Conservation (phyloP, 768 basidiomycete species). For the Auriscalpium vulgare region DNA sequence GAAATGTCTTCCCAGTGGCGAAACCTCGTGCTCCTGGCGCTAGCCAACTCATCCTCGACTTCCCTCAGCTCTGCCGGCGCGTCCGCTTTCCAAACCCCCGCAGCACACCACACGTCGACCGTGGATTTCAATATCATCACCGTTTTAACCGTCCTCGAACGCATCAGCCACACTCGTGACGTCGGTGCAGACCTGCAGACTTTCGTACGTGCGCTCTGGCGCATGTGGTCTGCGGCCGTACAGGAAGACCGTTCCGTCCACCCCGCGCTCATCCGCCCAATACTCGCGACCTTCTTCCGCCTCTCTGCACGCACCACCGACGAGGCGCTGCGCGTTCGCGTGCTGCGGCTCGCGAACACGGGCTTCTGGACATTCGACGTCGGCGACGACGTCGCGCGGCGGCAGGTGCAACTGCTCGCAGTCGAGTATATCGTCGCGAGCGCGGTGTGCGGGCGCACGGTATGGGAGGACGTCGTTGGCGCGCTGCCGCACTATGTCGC, state of each 20-base stretch:
- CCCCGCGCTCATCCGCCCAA: slow-evolving; percentile 21
- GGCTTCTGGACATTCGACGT: slow-evolving; percentile 16
- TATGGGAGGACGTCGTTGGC: slow-evolving; percentile 12
- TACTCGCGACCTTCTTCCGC: slow-evolving; percentile 38
- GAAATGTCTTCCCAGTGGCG: slow-evolving; percentile 6
- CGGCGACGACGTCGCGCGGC: slow-evolving; percentile 10
- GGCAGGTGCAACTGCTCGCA: slow-evolving; percentile 26
- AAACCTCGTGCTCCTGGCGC: slow-evolving; percentile 11
- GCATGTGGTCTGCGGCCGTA: slow-evolving; percentile 27
- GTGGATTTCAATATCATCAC: slow-evolving; percentile 12
- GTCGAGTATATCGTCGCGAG: slow-evolving; percentile 25
- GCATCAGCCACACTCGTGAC: neutral
- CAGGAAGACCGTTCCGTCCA: slow-evolving; percentile 7
- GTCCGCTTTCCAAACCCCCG: neutral
- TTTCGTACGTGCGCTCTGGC: slow-evolving; percentile 28
- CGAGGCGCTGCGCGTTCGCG: slow-evolving; percentile 3
- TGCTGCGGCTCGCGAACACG: slow-evolving; percentile 11
- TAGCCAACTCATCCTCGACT: slow-evolving; percentile 6
- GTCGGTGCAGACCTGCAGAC: neutral
- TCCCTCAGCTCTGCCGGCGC: neutral
- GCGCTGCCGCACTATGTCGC: slow-evolving; percentile 10
- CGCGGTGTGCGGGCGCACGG: slow-evolving; percentile 3
- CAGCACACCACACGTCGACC: neutral
- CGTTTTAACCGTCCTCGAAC: slow-evolving; percentile 9
- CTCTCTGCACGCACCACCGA: slow-evolving; percentile 32